Base-by-base conservation (phyloP, 1,284 basidiomycete genomes). In the Kwoniella shivajii region DNA sequence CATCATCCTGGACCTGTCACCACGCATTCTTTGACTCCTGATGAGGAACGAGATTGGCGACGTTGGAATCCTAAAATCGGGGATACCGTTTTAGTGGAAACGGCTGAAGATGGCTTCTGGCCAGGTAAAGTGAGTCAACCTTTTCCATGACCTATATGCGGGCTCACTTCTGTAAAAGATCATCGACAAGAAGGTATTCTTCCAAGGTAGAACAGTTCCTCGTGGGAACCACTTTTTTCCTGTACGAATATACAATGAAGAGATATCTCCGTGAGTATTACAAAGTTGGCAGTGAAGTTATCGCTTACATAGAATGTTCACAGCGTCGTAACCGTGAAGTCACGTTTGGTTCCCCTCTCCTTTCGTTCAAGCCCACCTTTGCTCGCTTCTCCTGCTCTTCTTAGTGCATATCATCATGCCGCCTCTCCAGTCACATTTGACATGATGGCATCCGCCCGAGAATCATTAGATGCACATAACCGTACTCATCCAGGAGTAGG, bases 181-280 rank as follows among this genome's bases (percentile, higher is more conserved):
- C 33, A 75, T 76, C 46, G 72, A 76, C 57, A 73, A 70, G 60
- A 67, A 68, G 43, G 50, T 47, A 2, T 72, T 71, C 61, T 72
- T 71, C 34, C 72, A 74, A 61, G 75, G 73, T 2, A 61, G 75
- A 14, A 69, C 71, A 0, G 56, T 69, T 3, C 73, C 75, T 0
- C 54, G 73, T 14, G 75, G 75, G 0, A 71, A 71, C 49, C 72
- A 76, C 50, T 76, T 73, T 58, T 73, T 68, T 52, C 63, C 70
- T 11, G 66, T 76, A 14, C 61, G 75, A 18, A 65, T 76, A 24
- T 76, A 76, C 49, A 54, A 56, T 29, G 68, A 73, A 20, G 50
- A 58, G 11, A 64, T 71, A 13, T 46, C 59, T 9, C 69, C 73
- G 74, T 76, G 47, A 54, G 72, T 66, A 24, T 1, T 41, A 42